Base-by-base conservation (phyloP, 192 early-diverging fungal genomes). In the Fimicolochytrium jonesii region DNA sequence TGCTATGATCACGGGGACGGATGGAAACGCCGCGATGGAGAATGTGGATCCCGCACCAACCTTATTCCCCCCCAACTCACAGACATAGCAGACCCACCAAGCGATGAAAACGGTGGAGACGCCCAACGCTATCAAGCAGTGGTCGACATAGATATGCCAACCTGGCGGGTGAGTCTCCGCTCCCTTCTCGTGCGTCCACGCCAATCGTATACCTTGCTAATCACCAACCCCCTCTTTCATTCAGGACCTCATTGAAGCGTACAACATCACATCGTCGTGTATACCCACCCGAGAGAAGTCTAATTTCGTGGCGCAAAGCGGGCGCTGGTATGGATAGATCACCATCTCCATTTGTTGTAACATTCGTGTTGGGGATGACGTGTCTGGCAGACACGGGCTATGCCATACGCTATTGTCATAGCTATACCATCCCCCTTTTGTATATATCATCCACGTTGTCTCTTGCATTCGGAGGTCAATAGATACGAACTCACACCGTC, bases 171-270 rank as follows among this genome's bases (percentile, higher is more conserved):
- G 50, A 46, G 41, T 22, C 6, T n/a, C 15, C 2, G 3, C 3
- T n/a, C 30, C 53, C 35, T 55, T 36, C 6, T 36, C 51, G 20
- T 20, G 6, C 35, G 6, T 33, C 6, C 23, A 9, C 57, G 23
- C 17, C 11, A 4, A 39, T 15, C 11, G 18, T 31, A 17, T 17
- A 26, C 34, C 3, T 9, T 2, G n/a, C 23, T 5, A 36, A 2
- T 13, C 2, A 34, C 4, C 11, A 64, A 45, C 47, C 22, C 30
- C 39, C 22, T 48, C 31, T 7, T 30, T 20, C 23, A 22, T 25
- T n/a, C 67, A 86, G 83, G 75, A 86, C 29, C 72, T 90, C 5
- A 83, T 88, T 23, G 74, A 87, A 15, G 77, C 76, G 2, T 92
- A 86, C 59, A 66, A 71, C 35, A 89, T 93, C 37, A 50, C 45